Conservation (phyloP, 1,284 basidiomycete species). For the Laetiporus sulphureus region DNA sequence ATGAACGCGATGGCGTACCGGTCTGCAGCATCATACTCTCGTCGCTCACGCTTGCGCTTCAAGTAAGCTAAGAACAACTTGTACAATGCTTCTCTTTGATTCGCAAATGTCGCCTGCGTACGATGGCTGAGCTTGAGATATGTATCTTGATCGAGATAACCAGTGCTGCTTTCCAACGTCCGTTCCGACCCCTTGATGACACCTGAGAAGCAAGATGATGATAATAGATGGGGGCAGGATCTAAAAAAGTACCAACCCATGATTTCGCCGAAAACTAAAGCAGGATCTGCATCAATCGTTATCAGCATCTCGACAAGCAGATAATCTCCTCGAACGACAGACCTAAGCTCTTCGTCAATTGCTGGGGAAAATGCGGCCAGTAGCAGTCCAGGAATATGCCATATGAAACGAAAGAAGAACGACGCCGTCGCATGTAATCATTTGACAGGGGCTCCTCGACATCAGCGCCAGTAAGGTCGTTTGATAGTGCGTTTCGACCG, state of each 20-base stretch:
- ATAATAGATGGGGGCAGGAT: neutral
- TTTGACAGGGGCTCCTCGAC: constrained; percentile 10
- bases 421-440: constrained; percentile 22
- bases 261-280: constrained; percentile 63
- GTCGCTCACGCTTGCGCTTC: constrained; percentile 35
- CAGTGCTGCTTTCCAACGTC: constrained; percentile 28
- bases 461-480: constrained; percentile 6
- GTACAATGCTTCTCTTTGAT: constrained; percentile 43
- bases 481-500: neutral
- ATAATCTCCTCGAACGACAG: constrained; percentile 8
- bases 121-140: constrained; percentile 46
- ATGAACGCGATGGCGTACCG: constrained; percentile 30
- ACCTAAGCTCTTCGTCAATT: constrained; percentile 51
- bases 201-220: constrained; percentile 30
- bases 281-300: constrained; percentile 37
- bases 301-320: neutral
- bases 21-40: constrained; percentile 59
- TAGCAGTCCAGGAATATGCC: constrained; percentile 46
- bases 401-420: constrained; percentile 36
- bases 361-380: constrained; percentile 59
- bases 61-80: constrained; percentile 49
- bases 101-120: constrained; percentile 48
- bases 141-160: constrained; percentile 35
- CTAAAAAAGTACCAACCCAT: constrained; percentile 37
- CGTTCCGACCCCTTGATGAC: constrained; percentile 63